Percentiles rank a stretch among this genome's conserved stretches.
These are phyloP conservation scores for Meyerozyma smithsonii DNA, from an alignment of 1,139 yeast species.

Conservation along the genomic window DNA sequence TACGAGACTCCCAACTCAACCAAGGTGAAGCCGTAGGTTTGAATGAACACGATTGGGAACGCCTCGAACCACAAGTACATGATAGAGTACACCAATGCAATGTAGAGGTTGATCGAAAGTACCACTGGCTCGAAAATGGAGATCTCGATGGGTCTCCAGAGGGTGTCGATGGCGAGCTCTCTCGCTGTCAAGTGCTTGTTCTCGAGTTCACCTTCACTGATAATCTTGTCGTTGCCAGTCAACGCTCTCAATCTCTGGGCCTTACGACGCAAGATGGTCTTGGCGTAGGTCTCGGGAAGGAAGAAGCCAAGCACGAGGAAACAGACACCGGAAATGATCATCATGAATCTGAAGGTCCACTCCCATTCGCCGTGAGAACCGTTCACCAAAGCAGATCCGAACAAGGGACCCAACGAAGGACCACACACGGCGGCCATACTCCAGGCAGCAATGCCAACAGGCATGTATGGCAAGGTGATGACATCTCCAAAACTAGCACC, in stretches of 20 bases:
- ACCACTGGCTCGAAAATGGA: conserved; percentile 13
- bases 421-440: conserved; percentile 29
- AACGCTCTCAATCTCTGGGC: conserved; percentile 12
- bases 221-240: conserved; percentile 10
- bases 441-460: conserved; percentile 27
- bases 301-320: conserved; percentile 8
- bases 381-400: conserved; percentile 22
- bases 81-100: conserved; percentile 12
- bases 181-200: conserved; percentile 6
- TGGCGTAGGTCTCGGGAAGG: conserved; percentile 13
- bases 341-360: conserved; percentile 14
- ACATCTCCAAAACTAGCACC: conserved; percentile 34
- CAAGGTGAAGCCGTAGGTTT: conserved; percentile 10
- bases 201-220: conserved; percentile 7
- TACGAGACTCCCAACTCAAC: conserved; percentile 12
- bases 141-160: conserved; percentile 13
- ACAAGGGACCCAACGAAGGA: conserved; percentile 31
- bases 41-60: conserved; percentile 12
- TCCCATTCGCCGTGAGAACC: conserved; percentile 10
- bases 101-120: conserved; percentile 12
- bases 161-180: conserved; percentile 10
- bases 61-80: conserved; percentile 15
- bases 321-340: conserved; percentile 11
- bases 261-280: conserved; percentile 11
- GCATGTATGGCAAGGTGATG: conserved; percentile 19